These are phyloP conservation scores for Volvox carteri DNA, from an alignment of 163 green algal species.

Conservation along the genomic window DNA sequence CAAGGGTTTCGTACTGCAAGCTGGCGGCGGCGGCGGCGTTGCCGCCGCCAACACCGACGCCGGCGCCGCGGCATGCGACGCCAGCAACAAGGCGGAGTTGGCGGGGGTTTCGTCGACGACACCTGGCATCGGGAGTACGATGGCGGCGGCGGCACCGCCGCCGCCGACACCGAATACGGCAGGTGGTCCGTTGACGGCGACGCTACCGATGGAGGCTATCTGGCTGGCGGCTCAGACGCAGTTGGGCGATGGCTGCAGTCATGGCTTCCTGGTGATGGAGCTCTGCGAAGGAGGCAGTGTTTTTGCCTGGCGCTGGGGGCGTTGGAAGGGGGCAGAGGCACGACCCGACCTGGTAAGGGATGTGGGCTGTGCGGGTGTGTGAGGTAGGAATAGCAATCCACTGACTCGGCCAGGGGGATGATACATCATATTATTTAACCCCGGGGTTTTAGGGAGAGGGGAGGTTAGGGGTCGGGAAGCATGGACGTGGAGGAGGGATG, in stretches of 20 bases:
- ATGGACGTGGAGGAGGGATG: too few relatives aligned
- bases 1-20: conserved; percentile 27
- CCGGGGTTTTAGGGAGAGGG: too few relatives aligned
- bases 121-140: not conserved
- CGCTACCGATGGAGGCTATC: not conserved
- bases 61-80: too few relatives aligned
- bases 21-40: not conserved
- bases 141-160: not conserved
- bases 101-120: too few relatives aligned
- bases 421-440: too few relatives aligned
- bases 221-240: conserved; percentile 48
- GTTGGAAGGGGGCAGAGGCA: not conserved
- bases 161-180: too few relatives aligned
- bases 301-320: not conserved
- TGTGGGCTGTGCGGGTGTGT: not conserved
- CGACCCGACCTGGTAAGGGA: conserved; percentile 32
- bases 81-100: too few relatives aligned
- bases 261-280: conserved; percentile 56
- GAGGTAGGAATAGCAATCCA: too few relatives aligned
- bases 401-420: too few relatives aligned
- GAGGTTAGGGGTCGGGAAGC: too few relatives aligned
- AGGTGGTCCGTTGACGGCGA: too few relatives aligned
- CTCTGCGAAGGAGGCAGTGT: conserved; percentile 38
- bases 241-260: conserved; percentile 26
- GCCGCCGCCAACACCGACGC: not conserved